Percentiles rank a stretch among this genome's conserved stretches.
These are phyloP conservation scores for Rhynchosporium secalis DNA, from an alignment of 2,329 filamentous ascomycete genomes.

Conservation along the genomic window DNA sequence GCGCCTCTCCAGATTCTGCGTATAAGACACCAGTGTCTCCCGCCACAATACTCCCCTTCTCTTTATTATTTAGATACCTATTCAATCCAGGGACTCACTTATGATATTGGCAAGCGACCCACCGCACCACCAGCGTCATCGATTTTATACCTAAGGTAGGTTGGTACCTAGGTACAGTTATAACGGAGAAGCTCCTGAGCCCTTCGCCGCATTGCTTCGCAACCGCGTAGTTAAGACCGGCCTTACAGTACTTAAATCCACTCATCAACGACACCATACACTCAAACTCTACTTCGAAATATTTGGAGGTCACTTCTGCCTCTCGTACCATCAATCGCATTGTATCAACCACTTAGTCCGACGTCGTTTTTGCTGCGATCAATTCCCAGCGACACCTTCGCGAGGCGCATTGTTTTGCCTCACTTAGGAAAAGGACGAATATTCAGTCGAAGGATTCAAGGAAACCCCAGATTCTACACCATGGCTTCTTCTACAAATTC, in stretches of 20 bases:
- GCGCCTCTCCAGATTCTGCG: background rate
- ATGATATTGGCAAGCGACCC: no score
- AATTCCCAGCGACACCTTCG: constrained; percentile 33
- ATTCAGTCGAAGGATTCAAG: constrained; percentile 32
- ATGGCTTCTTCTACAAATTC: constrained; percentile 37
- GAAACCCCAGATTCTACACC: constrained; percentile 36
- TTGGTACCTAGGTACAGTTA: no score
- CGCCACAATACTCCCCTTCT: background rate
- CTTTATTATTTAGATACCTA: background rate
- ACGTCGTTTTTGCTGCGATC: constrained; percentile 40
- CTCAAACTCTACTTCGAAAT: constrained; percentile 12
- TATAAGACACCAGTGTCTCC: constrained; percentile 6
- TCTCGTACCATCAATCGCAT: constrained; percentile 37
- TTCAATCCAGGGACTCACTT: background rate
- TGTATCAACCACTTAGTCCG: constrained; percentile 39
- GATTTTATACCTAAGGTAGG: background rate
- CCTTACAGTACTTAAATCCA: constrained; percentile 33
- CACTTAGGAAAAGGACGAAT: constrained; percentile 31
- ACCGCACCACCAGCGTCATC: constrained; percentile 16
- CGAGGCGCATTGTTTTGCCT: constrained; percentile 32
- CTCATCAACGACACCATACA: constrained; percentile 17
- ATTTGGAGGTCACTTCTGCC: constrained; percentile 31
- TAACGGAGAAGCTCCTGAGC: background rate
- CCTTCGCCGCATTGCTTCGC: constrained; percentile 9
- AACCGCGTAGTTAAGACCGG: constrained; percentile 14